Evolutionary conservation across 2,329 filamentous ascomycete genomes (phyloP).

Genomic region (Aspergillus niger): DNA sequence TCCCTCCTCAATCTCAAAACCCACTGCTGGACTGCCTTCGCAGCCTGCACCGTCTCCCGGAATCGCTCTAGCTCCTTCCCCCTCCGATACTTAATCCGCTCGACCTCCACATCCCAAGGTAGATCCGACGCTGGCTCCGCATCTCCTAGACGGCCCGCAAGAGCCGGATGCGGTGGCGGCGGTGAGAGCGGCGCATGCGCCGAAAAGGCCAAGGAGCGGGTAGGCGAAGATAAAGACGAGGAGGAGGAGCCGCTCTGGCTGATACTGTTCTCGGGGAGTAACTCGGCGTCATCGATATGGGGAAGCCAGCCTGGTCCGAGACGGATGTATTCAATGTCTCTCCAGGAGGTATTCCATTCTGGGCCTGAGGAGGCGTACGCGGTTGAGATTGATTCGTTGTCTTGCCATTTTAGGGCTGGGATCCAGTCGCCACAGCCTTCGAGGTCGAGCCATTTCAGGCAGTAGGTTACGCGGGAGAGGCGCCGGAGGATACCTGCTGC

Average conservation of each 20-base stretch:
- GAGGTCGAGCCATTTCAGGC: conserved; percentile 63
- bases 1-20: conserved; percentile 35
- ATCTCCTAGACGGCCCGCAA: no score
- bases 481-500: conserved; percentile 58
- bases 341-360: conserved; percentile 51
- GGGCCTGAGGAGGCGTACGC: conserved; percentile 36
- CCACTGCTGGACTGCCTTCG: conserved; percentile 34
- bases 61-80: conserved; percentile 36
- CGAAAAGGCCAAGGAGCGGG: conserved; percentile 24
- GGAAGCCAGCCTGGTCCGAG: conserved; percentile 47
- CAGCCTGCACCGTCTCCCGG: conserved; percentile 28
- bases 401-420: conserved; percentile 52
- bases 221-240: neutral
- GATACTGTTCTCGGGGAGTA: neutral
- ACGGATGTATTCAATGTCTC: conserved; percentile 46
- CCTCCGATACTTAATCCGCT: conserved; percentile 34
- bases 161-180: conserved; percentile 5
- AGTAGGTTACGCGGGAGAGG: conserved; percentile 58
- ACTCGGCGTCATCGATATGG: conserved; percentile 19
- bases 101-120: conserved; percentile 36
- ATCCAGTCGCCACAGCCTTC: conserved; percentile 62
- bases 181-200: conserved; percentile 25
- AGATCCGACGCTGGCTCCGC: conserved; percentile 8
- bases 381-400: conserved; percentile 24
- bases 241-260: neutral